Base-by-base conservation (phyloP, 805 yeast species). In the Myxozyma neglecta region DNA sequence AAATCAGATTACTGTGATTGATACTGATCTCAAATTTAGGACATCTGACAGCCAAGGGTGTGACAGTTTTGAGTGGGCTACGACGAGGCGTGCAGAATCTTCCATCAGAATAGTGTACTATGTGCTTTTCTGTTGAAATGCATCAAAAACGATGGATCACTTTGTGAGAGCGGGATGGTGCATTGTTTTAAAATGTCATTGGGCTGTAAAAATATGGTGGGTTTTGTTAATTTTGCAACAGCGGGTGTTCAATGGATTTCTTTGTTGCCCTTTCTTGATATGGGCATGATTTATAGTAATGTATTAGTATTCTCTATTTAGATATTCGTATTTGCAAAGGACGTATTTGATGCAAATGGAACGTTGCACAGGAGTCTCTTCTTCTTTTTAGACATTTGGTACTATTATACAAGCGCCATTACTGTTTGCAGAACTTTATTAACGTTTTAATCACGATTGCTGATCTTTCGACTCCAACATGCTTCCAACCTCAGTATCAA, bases 11-110 rank as follows among this genome's bases (percentile, higher is more conserved):
- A 39, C 13, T 14, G 10, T 24, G 44, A 42, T 18, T 45, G 9
- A 37, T 39, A 37, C 11, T 13, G 13, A 32, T 8, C 34, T 34
- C 29, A 24, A 24, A 20, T 13, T n/a, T 46, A 61, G 65, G 45
- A n/a, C 56, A 60, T 50, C 55, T 63, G 11, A 63, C 66, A 2
- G 61, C 66, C 10, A 60, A 56, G 36, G 66, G 66, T 43, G 44
- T 49, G 13, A 37, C 60, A 16, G 56, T 63, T 3, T 35, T 61
- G 16, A 47, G 51, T 50, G 67, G 61, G 32, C 56, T 64, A 13
- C 60, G 67, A 14, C 56, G 51, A 2, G 64, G 67, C 3, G 16
- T 61, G 46, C 67, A 64, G 49, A 53, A 52, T 44, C 46, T 63
- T 2, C 58, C 48, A 13, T 42, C 39, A 24, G 43, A 51, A 24